These are phyloP conservation scores for Magnusiomyces ingens DNA, from an alignment of 1,139 yeast genomes.

Conservation along the genomic window DNA sequence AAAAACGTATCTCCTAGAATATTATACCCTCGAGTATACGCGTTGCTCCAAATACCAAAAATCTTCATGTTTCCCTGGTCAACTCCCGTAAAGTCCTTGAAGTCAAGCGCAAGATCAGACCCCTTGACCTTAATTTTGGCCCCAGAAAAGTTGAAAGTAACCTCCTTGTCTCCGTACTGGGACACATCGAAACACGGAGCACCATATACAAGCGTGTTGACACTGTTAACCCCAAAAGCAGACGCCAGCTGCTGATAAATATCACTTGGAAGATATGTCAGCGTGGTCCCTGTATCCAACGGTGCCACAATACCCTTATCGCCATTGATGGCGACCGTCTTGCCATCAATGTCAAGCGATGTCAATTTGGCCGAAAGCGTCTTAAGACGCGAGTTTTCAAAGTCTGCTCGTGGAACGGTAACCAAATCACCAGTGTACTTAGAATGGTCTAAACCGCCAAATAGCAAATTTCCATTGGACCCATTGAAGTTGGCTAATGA, in stretches of 20 bases:
- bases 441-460: slow-evolving; percentile 47
- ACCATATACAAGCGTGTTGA: not conserved
- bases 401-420: slow-evolving; percentile 15
- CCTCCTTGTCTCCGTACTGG: slow-evolving; percentile 14
- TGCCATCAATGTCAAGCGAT: slow-evolving; percentile 1
- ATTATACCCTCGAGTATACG: slow-evolving; percentile 6
- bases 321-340: slow-evolving; percentile 2
- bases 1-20: slow-evolving; percentile 26
- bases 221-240: slow-evolving; percentile 8
- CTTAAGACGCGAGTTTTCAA: slow-evolving; percentile 6
- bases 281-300: slow-evolving; percentile 8
- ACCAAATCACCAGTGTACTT: slow-evolving; percentile 38
- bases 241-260: slow-evolving; percentile 17
- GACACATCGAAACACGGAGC: slow-evolving; percentile 16
- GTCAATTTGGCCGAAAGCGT: slow-evolving; percentile 12
- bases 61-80: slow-evolving; percentile 5
- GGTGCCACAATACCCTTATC: slow-evolving; percentile 8
- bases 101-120: slow-evolving; percentile 1
- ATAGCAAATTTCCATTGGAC: slow-evolving; percentile 36
- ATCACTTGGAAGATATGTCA: slow-evolving; percentile 9
- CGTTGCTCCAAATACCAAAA: slow-evolving; percentile 5
- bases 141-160: slow-evolving; percentile 5
- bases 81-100: slow-evolving; percentile 9
- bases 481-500: not conserved
- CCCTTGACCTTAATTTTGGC: not conserved